Percentiles rank a stretch among this genome's conserved stretches.
Conservation (phyloP, 23 red algal species). For the Gracilaria gracilis region DNA sequence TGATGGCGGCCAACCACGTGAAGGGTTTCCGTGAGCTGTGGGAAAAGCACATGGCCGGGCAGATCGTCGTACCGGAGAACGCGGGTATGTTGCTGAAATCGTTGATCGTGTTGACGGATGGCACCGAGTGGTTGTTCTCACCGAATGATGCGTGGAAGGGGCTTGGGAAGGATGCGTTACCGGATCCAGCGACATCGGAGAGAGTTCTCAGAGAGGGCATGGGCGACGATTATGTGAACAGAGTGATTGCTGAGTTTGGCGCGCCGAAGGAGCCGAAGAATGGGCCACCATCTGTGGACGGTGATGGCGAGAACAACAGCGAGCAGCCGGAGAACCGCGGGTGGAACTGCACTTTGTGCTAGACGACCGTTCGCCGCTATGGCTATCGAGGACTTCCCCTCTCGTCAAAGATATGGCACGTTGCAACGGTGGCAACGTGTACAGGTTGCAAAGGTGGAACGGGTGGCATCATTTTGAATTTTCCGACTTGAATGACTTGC, state of each 20-base stretch:
- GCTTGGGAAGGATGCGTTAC: neutral
- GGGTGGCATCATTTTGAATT: too few species aligned
- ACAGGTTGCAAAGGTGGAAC: too few species aligned
- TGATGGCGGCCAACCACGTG: neutral
- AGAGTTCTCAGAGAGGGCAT: neutral
- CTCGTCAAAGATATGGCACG: too few species aligned
- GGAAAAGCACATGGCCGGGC: constrained; percentile 14
- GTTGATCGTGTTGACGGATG: constrained; percentile 33
- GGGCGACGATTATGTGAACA: neutral
- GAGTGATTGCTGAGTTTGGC: neutral
- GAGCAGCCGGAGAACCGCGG: too few species aligned
- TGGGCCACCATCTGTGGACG: neutral
- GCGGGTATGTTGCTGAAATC: constrained; percentile 6
- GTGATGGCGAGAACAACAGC: neutral
- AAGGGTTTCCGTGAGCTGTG: constrained; percentile 37
- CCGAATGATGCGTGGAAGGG: constrained; percentile 29
- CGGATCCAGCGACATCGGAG: neutral
- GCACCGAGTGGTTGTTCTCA: constrained; percentile 26
- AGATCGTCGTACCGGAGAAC: neutral
- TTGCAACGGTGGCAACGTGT: too few species aligned
- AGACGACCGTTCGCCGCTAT: too few species aligned
- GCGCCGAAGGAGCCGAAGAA: neutral
- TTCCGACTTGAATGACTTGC: too few species aligned
- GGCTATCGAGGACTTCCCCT: too few species aligned
- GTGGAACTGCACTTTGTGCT: too few species aligned